Conservation (phyloP, 768 basidiomycete species). For the Agrocybe praecox region DNA sequence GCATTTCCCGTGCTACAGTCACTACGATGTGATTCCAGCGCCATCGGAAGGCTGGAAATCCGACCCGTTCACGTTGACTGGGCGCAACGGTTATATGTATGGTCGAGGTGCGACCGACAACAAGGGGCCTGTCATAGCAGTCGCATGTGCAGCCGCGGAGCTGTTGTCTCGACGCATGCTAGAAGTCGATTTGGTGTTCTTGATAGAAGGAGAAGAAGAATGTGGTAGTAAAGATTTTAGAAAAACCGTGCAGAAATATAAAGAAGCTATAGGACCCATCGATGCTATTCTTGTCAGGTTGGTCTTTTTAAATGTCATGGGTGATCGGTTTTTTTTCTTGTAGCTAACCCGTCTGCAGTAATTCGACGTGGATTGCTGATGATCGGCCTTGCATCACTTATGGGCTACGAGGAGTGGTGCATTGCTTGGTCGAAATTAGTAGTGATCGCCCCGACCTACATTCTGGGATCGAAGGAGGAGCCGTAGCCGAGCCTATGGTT, state of each 20-base stretch:
- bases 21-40: constrained; percentile 96
- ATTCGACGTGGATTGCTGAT: constrained; percentile 97
- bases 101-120: constrained; percentile 93
- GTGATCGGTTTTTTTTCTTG: not conserved
- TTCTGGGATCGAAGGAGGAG: constrained; percentile 94
- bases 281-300: constrained; percentile 91
- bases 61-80: constrained; percentile 81
- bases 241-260: constrained; percentile 73
- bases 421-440: constrained; percentile 79
- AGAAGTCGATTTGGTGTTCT: constrained; percentile 83
- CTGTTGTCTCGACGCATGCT: constrained; percentile 73
- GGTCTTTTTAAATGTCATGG: not conserved
- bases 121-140: constrained; percentile 93
- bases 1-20: constrained; percentile 53
- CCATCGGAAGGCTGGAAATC: constrained; percentile 74
- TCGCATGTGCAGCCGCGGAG: constrained; percentile 87
- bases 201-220: constrained; percentile 98
- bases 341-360: constrained; percentile 44
- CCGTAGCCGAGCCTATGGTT: constrained; percentile 84
- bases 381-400: constrained; percentile 93
- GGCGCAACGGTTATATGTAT: constrained; percentile 87
- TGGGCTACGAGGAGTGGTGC: constrained; percentile 92
- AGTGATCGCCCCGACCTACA: constrained; percentile 82
- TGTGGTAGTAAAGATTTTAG: constrained; percentile 88
- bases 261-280: constrained; percentile 83